Conservation (phyloP, 208 protist species). For the Trypanosoma lewisi region DNA sequence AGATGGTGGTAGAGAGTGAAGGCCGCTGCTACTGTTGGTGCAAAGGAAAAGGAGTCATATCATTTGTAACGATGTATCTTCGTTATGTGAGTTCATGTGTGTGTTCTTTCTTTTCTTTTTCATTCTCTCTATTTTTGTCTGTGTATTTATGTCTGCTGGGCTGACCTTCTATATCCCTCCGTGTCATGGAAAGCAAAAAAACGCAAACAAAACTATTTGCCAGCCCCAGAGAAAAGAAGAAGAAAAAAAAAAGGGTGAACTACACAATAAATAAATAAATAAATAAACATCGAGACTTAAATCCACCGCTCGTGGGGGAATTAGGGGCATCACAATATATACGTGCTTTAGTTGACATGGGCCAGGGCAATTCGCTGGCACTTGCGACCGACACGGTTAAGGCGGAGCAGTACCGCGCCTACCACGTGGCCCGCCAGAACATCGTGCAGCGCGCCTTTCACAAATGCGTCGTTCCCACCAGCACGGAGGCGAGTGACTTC, state of each 20-base stretch:
- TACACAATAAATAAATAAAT: too few species aligned
- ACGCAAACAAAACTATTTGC: neutral
- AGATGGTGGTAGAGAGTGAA: too few species aligned
- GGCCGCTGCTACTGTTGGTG: too few species aligned
- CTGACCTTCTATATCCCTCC: constrained; percentile 4
- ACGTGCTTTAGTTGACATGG: constrained; percentile 36
- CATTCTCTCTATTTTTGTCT: constrained; percentile 15
- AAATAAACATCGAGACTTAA: too few species aligned
- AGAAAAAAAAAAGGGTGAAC: constrained; percentile 2
- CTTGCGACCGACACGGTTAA: constrained; percentile 66
- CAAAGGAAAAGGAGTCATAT: neutral
- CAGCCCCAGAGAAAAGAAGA: constrained; percentile 13
- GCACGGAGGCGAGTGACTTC: constrained; percentile 40
- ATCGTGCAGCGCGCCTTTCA: constrained; percentile 64
- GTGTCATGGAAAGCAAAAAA: neutral
- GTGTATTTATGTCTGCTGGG: neutral
- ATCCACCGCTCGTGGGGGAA: too few species aligned
- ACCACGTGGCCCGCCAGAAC: constrained; percentile 57
- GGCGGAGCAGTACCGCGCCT: constrained; percentile 67
- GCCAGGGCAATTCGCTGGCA: constrained; percentile 50
- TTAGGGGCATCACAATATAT: neutral
- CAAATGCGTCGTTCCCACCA: constrained; percentile 72
- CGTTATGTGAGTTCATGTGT: neutral
- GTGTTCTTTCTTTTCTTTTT: constrained; percentile 5
- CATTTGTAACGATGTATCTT: neutral